Conservation (phyloP, 305 asterid species). For the Petunia hybrid region DNA sequence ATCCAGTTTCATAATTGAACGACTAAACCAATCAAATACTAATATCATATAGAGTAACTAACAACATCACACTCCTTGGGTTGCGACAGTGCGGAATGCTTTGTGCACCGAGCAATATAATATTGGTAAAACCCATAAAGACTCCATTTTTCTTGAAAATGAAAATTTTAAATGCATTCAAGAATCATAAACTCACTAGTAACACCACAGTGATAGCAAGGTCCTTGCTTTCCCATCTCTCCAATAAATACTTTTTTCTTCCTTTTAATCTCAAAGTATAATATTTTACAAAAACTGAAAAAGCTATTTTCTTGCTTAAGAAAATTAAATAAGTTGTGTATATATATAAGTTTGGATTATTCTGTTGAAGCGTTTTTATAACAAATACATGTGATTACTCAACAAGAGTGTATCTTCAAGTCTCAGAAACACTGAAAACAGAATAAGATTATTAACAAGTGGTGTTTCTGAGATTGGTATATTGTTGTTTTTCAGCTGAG, state of each 20-base stretch:
- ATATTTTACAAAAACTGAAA: conserved; percentile 26
- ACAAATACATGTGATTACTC: conserved; percentile 46
- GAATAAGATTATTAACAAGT: conserved; percentile 35
- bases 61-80: too few species aligned
- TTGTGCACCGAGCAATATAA: too few species aligned
- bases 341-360: conserved; percentile 44
- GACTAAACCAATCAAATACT: too few species aligned
- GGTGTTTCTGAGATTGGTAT: conserved; percentile 44
- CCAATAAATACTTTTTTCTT: conserved; percentile 38
- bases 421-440: conserved; percentile 47
- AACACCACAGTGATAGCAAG: conserved; percentile 99
- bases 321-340: conserved; percentile 24
- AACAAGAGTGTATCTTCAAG: conserved; percentile 38
- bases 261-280: too few species aligned
- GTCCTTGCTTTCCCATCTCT: conserved; percentile 99
- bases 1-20: conserved; percentile 43
- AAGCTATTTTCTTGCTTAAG: conserved; percentile 38
- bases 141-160: conserved; percentile 36
- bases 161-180: conserved; percentile 21
- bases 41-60: too few species aligned
- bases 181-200: conserved; percentile 83
- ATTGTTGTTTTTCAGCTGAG: conserved; percentile 41
- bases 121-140: conserved; percentile 34
- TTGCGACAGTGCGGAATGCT: too few species aligned
- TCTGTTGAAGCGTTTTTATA: conserved; percentile 39